Conservation (phyloP, 1,139 yeast genomes). For the Candida gigantensis region DNA sequence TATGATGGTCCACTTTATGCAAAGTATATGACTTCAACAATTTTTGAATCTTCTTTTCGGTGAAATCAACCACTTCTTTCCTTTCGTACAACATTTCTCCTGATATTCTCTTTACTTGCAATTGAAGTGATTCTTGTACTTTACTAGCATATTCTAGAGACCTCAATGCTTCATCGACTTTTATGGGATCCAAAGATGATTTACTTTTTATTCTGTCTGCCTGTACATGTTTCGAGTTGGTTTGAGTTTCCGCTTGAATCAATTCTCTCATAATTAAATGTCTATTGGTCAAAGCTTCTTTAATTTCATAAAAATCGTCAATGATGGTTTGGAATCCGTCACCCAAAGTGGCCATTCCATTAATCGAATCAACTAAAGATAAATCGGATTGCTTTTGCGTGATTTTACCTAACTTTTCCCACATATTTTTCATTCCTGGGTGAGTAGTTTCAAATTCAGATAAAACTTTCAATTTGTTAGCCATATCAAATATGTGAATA, state of each 20-base stretch:
- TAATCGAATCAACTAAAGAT: constrained; percentile 69
- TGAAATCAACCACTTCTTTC: constrained; percentile 52
- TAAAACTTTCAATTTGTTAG: constrained; percentile 53
- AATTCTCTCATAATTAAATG: constrained; percentile 91
- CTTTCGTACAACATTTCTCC: constrained; percentile 82
- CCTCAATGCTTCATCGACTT: constrained; percentile 87
- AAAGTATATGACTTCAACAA: constrained; percentile 63
- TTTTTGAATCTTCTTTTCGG: constrained; percentile 56
- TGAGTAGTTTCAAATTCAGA: constrained; percentile 52
- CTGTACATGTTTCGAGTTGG: constrained; percentile 67
- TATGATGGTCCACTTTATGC: constrained; percentile 80
- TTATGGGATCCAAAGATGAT: constrained; percentile 77
- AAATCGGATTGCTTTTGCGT: constrained; percentile 74
- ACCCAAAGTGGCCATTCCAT: constrained; percentile 73
- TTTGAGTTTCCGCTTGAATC: constrained; percentile 71
- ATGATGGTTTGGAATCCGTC: constrained; percentile 69
- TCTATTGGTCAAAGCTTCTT: constrained; percentile 90
- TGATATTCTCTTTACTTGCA: constrained; percentile 79
- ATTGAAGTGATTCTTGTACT: constrained; percentile 69
- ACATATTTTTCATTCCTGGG: constrained; percentile 77
- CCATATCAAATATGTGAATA: constrained; percentile 61
- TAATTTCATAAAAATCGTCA: constrained; percentile 81
- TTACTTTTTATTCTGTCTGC: constrained; percentile 77
- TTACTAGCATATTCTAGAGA: constrained; percentile 79
- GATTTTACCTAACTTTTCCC: constrained; percentile 76